phyloP scores from a whole-genome alignment of 2,329 filamentous ascomycete genomes.

The Aspergillus flavus region DNA sequence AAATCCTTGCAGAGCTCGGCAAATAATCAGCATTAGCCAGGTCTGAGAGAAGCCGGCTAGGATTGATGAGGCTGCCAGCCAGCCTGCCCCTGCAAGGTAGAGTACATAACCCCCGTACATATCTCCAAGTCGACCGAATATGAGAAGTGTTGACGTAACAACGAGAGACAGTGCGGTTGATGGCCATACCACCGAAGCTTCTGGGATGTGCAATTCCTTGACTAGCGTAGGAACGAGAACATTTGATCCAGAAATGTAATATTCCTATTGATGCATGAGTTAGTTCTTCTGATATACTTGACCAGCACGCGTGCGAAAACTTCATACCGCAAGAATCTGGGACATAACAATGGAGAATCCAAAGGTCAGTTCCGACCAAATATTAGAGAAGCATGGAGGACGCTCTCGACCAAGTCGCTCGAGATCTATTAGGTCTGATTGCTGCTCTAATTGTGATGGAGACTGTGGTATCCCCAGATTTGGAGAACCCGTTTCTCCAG shows the following conservation, averaged over 20 bases:
- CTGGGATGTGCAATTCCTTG: slow-evolving; percentile 64
- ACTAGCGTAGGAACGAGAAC: slow-evolving; percentile 68
- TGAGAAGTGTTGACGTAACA: slow-evolving; percentile 51
- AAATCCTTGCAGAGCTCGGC: slow-evolving; percentile 73
- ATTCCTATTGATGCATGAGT: slow-evolving; percentile 55
- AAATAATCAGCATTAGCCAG: slow-evolving; percentile 71
- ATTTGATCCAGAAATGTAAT: slow-evolving; percentile 75
- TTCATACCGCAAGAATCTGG: slow-evolving; percentile 61
- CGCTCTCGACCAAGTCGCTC: slow-evolving; percentile 65
- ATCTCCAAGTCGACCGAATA: slow-evolving; percentile 61
- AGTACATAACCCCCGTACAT: slow-evolving; percentile 67
- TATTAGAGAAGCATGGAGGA: slow-evolving; percentile 57
- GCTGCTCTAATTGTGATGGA: slow-evolving; percentile 2
- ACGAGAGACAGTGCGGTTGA: slow-evolving; percentile 55
- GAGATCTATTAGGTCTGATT: slow-evolving; percentile 38
- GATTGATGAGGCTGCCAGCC: slow-evolving; percentile 71
- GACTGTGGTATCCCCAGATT: background rate
- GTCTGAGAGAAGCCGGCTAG: slow-evolving; percentile 70
- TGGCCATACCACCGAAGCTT: slow-evolving; percentile 62
- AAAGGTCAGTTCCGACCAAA: slow-evolving; percentile 63
- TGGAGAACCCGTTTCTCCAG: slow-evolving; percentile 10
- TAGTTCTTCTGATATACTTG: background rate
- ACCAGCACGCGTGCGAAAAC: background rate
- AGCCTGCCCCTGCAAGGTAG: slow-evolving; percentile 62
- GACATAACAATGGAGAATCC: slow-evolving; percentile 64